A percentile compares a stretch with the other conserved stretches of the same genome.
phyloP scores from a whole-genome alignment of 352 stramenopile species.

The Globisporangium cederbergense region DNA sequence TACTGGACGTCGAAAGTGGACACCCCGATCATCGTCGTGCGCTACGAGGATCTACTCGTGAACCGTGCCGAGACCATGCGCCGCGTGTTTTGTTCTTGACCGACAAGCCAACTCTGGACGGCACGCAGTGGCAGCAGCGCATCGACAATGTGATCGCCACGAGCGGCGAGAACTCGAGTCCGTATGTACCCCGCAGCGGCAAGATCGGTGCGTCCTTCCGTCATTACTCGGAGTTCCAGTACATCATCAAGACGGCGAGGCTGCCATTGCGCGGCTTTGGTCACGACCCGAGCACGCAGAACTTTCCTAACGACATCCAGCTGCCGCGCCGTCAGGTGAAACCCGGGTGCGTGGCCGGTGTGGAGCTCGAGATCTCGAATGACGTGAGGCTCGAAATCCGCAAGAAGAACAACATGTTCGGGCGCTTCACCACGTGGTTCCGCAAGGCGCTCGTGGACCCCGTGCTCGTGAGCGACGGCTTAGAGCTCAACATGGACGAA shows the following conservation, averaged over 20 bases:
- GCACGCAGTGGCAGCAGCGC: constrained; percentile 69
- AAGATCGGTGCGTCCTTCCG: constrained; percentile 84
- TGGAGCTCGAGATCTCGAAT: constrained; percentile 58
- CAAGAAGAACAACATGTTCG: constrained; percentile 74
- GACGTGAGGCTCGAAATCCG: constrained; percentile 66
- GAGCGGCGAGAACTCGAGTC: constrained; percentile 56
- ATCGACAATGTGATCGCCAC: constrained; percentile 62
- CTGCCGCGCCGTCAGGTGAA: constrained; percentile 83
- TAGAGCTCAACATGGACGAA: constrained; percentile 85
- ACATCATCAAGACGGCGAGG: constrained; percentile 76
- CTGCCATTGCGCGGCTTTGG: constrained; percentile 79
- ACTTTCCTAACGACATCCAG: constrained; percentile 66
- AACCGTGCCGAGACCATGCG: constrained; percentile 75
- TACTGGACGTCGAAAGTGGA: constrained; percentile 89
- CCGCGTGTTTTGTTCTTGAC: constrained; percentile 77
- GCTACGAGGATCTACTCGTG: constrained; percentile 90
- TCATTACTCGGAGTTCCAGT: constrained; percentile 80
- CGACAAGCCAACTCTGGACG: constrained; percentile 55
- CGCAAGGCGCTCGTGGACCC: constrained; percentile 71
- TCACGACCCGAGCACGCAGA: constrained; percentile 80
- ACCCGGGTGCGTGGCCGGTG: constrained; percentile 40
- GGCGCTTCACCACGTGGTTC: constrained; percentile 78
- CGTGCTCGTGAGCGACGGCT: constrained; percentile 73
- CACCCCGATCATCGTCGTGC: constrained; percentile 88
- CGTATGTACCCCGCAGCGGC: constrained; percentile 80